phyloP scores from a whole-genome alignment of 192 early-diverging fungal genomes.

The Lobosporangium transversale region DNA sequence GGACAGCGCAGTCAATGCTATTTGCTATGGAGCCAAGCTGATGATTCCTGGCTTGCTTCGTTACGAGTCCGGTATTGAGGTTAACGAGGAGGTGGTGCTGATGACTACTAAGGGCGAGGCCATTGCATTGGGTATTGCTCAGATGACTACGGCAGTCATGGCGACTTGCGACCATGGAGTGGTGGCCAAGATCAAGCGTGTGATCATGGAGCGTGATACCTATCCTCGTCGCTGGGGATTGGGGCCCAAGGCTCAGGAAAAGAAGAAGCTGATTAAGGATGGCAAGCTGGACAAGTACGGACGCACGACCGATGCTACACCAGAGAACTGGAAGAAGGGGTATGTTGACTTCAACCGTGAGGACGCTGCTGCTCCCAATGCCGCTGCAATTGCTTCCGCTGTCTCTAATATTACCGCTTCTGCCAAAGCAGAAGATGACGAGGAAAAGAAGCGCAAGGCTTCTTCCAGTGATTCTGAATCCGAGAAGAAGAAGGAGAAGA shows the following conservation, averaged over 20 bases:
- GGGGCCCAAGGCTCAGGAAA: slow-evolving; percentile 93
- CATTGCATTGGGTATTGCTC: slow-evolving; percentile 94
- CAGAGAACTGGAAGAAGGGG: background rate
- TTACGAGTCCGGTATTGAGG: slow-evolving; percentile 94
- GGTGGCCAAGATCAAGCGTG: slow-evolving; percentile 99
- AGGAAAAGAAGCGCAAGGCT: background rate
- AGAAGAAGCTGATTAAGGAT: slow-evolving; percentile 98
- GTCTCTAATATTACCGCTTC: background rate
- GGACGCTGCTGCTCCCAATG: background rate
- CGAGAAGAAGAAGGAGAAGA: slow-evolving; percentile 54
- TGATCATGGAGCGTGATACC: slow-evolving; percentile 99
- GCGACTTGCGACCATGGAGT: slow-evolving; percentile 96
- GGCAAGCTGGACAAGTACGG: slow-evolving; percentile 99
- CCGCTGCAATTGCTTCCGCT: background rate
- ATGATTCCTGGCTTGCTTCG: slow-evolving; percentile 98
- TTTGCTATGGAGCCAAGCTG: slow-evolving; percentile 99
- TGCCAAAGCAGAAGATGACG: background rate
- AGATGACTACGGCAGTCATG: slow-evolving; percentile 99
- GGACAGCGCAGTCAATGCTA: slow-evolving; percentile 97
- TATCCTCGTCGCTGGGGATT: slow-evolving; percentile 98
- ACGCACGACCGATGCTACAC: background rate
- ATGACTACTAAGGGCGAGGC: slow-evolving; percentile 99
- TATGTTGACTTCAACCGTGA: background rate
- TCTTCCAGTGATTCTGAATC: background rate
- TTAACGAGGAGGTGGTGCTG: slow-evolving; percentile 97